phyloP scores from a whole-genome alignment of 2,329 filamentous ascomycete species.

The Dactylellina cionopaga region DNA sequence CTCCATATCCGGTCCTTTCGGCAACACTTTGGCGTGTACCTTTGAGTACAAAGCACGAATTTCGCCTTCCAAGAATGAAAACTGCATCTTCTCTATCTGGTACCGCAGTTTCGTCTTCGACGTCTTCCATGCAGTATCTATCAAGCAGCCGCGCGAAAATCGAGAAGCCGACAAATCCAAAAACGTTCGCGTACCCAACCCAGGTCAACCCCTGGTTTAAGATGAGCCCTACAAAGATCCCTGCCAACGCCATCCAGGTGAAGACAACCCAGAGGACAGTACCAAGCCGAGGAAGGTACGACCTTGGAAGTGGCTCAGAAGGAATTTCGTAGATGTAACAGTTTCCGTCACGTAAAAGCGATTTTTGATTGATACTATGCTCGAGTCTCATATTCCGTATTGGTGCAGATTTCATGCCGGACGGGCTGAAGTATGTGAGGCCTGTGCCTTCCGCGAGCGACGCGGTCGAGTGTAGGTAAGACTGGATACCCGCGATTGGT shows the following conservation, averaged over 20 bases:
- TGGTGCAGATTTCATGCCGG: neutral
- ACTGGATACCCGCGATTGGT: constrained; percentile 9
- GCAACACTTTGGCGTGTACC: neutral
- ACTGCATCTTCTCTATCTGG: neutral
- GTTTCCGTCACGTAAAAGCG: neutral
- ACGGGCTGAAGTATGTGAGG: neutral
- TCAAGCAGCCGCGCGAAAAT: neutral
- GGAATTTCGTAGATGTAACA: constrained; percentile 1
- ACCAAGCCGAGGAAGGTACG: neutral
- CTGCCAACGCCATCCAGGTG: neutral
- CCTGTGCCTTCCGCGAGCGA: neutral
- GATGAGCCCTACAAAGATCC: neutral
- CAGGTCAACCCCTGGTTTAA: neutral
- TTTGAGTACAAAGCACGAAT: neutral
- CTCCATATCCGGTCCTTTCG: neutral
- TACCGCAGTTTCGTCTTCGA: neutral
- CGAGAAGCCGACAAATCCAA: neutral
- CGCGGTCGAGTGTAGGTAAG: neutral
- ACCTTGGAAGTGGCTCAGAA: neutral
- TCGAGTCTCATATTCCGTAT: constrained; percentile 7
- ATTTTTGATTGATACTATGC: neutral
- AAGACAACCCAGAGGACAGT: neutral
- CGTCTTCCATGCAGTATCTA: neutral
- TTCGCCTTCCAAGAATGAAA: neutral
- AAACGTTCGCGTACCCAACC: neutral